Conservation (phyloP, 768 basidiomycete species). For the Tricholoma terreum region DNA sequence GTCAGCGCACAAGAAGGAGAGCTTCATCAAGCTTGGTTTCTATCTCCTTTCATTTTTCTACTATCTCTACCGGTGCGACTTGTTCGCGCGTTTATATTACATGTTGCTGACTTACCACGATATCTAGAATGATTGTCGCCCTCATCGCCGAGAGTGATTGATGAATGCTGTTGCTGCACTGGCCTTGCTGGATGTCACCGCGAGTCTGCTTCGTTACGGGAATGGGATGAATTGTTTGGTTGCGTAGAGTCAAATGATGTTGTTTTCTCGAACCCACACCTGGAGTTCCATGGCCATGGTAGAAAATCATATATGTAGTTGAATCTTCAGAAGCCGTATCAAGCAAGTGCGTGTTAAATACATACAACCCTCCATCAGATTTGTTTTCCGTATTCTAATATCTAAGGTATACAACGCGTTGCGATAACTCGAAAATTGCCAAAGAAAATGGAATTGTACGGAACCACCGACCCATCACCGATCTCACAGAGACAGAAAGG, state of each 20-base stretch:
- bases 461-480: conserved; percentile 80
- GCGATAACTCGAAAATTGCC: no score
- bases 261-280: neutral
- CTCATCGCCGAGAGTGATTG: conserved; percentile 79
- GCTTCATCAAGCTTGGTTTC: conserved; percentile 92
- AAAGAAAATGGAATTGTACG: no score
- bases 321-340: neutral
- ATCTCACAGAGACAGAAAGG: conserved; percentile 39
- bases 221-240: conserved; percentile 5
- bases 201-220: conserved; percentile 4
- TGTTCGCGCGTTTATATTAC: neutral
- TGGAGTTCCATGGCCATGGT: no score
- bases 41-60: conserved; percentile 91
- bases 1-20: conserved; percentile 92
- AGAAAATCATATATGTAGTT: neutral
- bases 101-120: neutral
- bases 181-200: neutral
- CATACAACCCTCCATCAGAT: no score
- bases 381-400: no score
- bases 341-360: no score
- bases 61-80: conserved; percentile 80
- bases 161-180: conserved; percentile 6
- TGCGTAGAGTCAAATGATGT: neutral
- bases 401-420: no score
- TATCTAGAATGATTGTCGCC: conserved; percentile 76